These are phyloP conservation scores for Plasmopara halstedii DNA, from an alignment of 352 stramenopile species.

Conservation along the genomic window DNA sequence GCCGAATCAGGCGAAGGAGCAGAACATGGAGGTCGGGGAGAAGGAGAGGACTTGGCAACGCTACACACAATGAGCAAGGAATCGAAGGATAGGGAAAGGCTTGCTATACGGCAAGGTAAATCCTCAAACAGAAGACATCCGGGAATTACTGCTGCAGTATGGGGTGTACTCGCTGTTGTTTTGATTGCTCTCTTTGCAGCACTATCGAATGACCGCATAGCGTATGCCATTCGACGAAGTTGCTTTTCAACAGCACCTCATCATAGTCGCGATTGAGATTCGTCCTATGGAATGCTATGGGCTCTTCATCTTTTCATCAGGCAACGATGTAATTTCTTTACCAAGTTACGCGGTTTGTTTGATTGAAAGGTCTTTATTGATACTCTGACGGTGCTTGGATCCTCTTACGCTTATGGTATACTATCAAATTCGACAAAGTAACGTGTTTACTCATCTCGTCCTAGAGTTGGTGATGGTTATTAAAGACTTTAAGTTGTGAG, in stretches of 20 bases:
- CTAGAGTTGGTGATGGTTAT: too few species aligned
- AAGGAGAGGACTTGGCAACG: slow-evolving; percentile 4
- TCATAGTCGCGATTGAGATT: slow-evolving; percentile 10
- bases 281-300: too few species aligned
- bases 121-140: slow-evolving; percentile 5
- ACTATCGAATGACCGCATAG: slow-evolving; percentile 55
- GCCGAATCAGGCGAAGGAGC: not conserved
- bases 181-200: slow-evolving; percentile 35
- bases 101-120: slow-evolving; percentile 24
- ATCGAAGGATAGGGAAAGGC: slow-evolving; percentile 20
- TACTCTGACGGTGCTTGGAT: too few species aligned
- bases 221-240: slow-evolving; percentile 29
- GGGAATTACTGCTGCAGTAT: slow-evolving; percentile 20
- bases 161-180: slow-evolving; percentile 38
- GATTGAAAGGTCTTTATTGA: too few species aligned
- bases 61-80: slow-evolving; percentile 16
- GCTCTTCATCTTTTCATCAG: too few species aligned
- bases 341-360: too few species aligned
- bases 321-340: too few species aligned
- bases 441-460: too few species aligned
- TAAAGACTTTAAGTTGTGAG: too few species aligned
- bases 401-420: too few species aligned
- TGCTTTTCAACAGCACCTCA: slow-evolving; percentile 10
- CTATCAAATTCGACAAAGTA: too few species aligned
- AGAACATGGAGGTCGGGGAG: slow-evolving; percentile 1